Evolutionary conservation across 2,329 filamentous ascomycete species (phyloP), one percentile per base, ranked within the genome.

Genomic region (Harringtonia lauricola): DNA sequence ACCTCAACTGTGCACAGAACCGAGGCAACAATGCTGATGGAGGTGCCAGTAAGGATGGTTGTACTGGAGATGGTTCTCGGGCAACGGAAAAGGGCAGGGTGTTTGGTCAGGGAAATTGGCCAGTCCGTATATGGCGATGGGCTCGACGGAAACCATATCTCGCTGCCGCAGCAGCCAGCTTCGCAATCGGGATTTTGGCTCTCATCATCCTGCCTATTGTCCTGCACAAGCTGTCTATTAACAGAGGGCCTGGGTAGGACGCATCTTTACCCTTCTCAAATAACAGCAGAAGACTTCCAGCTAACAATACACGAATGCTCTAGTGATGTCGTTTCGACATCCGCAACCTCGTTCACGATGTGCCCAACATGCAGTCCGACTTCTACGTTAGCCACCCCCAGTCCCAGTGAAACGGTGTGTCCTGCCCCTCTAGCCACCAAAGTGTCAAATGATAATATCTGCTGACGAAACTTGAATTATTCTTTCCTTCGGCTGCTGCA

Each of bases 191-290:
- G 4, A 26, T 45, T 2, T 6, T 41, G 3, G 36, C 37, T 5
- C 37, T 49, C 15, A 30, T 42, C 17, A 28, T 41, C 10, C 8
- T 45, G 21, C 47, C 47, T 7, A 35, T 47, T 3, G 35, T 42
- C 9, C 44, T 47, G 6, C 43, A 47, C 36, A 13, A 15, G 37
- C n/a, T 47, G n/a, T 26, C 36, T 8, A 14, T 22, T n/a, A 18
- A 42, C 18, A 34, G 17, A 26, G 10, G 24, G 2, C 8, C 21
- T 2, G 36, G 44, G 41, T 40, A 36, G 5, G 39, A 24, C 21
- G 24, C 24, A 38, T 19, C 22, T 15, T 15, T 31, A 26, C 10
- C 6, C 24, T 7, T 10, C 10, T 7, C 24, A 26, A 26, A 26
- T 26, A 26, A n/a, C n/a, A n/a, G n/a, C n/a, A n/a, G n/a, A n/a